A percentile compares a stretch with the other conserved stretches of the same genome.
phyloP scores from a whole-genome alignment of 2,329 filamentous ascomycete genomes.

The Penicillium sp. region DNA sequence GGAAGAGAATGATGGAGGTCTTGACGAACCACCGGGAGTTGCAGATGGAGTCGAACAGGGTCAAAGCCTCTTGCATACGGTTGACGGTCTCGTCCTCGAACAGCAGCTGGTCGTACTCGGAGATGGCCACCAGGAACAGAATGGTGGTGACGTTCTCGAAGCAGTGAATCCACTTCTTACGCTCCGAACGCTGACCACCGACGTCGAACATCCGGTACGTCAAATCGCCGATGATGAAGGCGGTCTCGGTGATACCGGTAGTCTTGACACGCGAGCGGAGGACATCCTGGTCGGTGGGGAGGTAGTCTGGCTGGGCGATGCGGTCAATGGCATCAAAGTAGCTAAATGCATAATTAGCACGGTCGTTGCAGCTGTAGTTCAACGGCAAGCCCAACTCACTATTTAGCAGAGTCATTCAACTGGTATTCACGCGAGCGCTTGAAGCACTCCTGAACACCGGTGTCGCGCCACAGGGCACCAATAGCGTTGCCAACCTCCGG shows the following conservation, averaged over 20 bases:
- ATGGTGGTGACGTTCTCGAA: constrained; percentile 98
- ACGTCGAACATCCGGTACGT: constrained; percentile 98
- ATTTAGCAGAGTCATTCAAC: constrained; percentile 92
- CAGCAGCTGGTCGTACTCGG: constrained; percentile 91
- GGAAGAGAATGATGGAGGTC: constrained; percentile 67
- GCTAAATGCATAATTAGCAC: constrained; percentile 46
- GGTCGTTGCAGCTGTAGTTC: neutral
- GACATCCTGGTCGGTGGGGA: constrained; percentile 92
- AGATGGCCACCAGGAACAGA: constrained; percentile 93
- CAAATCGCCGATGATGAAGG: constrained; percentile 88
- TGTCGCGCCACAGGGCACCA: constrained; percentile 87
- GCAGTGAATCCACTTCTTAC: constrained; percentile 99
- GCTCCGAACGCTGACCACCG: constrained; percentile 88
- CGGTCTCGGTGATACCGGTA: constrained; percentile 94
- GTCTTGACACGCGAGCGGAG: constrained; percentile 96
- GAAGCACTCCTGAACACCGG: constrained; percentile 90
- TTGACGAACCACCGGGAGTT: constrained; percentile 70
- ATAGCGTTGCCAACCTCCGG: constrained; percentile 91
- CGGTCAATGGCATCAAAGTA: constrained; percentile 95
- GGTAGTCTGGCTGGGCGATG: constrained; percentile 85
- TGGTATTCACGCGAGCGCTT: constrained; percentile 94
- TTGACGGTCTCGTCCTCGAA: constrained; percentile 94
- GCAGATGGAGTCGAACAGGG: constrained; percentile 67
- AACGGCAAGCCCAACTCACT: constrained; percentile 56
- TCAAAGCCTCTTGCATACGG: constrained; percentile 68